A percentile compares a stretch with the other conserved stretches of the same genome.
Evolutionary conservation across 345 rosid species (phyloP).

Genomic region (Jatropha curcas): DNA sequence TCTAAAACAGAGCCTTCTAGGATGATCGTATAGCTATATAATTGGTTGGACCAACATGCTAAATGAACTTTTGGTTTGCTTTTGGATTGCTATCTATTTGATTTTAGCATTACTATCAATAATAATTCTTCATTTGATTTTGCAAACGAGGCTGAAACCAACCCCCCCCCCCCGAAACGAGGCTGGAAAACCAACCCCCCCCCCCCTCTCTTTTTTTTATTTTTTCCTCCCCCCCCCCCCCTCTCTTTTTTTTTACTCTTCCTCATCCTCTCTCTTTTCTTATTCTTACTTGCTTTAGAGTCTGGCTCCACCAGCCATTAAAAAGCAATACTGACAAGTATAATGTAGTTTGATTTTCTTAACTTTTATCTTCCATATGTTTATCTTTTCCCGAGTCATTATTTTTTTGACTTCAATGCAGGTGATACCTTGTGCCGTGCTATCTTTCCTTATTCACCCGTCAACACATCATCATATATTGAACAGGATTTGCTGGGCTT

Average conservation of each 20-base stretch:
- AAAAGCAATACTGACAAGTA: not conserved
- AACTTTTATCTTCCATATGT: not conserved
- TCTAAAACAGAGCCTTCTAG: not conserved
- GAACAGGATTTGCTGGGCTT: conserved; percentile 33
- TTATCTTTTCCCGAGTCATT: not conserved
- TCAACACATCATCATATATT: conserved; percentile 21
- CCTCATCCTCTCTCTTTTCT: no score
- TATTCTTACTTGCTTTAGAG: no score
- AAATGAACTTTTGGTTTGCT: not conserved
- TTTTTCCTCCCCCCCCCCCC: no score
- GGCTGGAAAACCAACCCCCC: no score
- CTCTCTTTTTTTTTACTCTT: no score
- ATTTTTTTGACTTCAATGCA: conserved; percentile 10
- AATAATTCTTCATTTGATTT: not conserved
- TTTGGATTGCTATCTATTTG: not conserved
- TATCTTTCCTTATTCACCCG: conserved; percentile 30
- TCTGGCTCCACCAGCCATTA: no score
- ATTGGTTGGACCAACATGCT: not conserved
- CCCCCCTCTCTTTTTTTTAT: no score
- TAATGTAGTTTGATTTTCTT: not conserved
- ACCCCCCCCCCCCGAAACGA: no score
- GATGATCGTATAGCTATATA: not conserved
- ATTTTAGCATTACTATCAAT: not conserved
- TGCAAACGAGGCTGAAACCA: no score
- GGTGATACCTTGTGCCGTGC: conserved; percentile 30